phyloP scores from a whole-genome alignment of 805 yeast species.

The Starmerella gropengiesseri region DNA sequence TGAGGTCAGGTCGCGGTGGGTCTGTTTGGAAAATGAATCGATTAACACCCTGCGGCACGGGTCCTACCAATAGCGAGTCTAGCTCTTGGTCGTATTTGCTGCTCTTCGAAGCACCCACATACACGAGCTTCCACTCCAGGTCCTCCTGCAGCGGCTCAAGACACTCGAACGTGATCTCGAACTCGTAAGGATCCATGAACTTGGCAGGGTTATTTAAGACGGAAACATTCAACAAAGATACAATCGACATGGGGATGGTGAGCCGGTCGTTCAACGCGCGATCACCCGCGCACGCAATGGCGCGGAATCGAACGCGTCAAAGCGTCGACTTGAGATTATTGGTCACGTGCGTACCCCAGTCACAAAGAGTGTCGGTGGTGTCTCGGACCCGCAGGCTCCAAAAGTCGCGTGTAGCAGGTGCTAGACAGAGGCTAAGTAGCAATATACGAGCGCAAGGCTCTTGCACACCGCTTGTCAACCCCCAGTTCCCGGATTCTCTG shows the following conservation, averaged over 20 bases:
- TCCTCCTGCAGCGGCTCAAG: constrained; percentile 84
- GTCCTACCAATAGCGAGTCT: constrained; percentile 95
- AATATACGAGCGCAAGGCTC: too few species aligned
- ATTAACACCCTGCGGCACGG: constrained; percentile 95
- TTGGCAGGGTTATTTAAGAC: constrained; percentile 92
- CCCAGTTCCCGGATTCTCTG: too few species aligned
- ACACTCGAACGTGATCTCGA: constrained; percentile 96
- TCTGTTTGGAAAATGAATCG: constrained; percentile 89
- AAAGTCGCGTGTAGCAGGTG: too few species aligned
- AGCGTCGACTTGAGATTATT: too few species aligned
- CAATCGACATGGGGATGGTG: constrained; percentile 70
- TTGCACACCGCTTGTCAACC: too few species aligned
- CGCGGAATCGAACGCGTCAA: too few species aligned
- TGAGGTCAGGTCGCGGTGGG: constrained; percentile 90
- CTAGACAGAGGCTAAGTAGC: too few species aligned
- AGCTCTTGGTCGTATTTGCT: constrained; percentile 93
- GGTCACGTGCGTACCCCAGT: too few species aligned
- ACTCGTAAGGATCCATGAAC: constrained; percentile 86
- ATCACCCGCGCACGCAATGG: too few species aligned
- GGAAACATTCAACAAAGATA: constrained; percentile 79
- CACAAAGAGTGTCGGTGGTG: too few species aligned
- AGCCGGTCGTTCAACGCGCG: too few species aligned
- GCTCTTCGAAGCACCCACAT: constrained; percentile 91
- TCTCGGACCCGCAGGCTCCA: too few species aligned
- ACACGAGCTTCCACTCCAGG: constrained; percentile 93